phyloP scores from a whole-genome alignment of 768 basidiomycete genomes.

The Phlebiopsis gigantea region DNA sequence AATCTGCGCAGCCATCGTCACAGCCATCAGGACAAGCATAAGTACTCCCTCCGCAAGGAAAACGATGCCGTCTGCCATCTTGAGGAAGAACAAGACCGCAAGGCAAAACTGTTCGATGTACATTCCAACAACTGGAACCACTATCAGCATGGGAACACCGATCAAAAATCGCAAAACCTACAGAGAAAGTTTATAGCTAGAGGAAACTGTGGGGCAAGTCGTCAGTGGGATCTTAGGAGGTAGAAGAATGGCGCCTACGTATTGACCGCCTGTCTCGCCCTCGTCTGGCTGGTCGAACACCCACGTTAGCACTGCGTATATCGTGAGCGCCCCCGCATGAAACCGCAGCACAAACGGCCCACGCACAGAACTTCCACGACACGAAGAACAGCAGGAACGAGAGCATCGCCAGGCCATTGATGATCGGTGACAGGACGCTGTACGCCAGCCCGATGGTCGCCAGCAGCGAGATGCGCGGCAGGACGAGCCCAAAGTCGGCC shows the following conservation, averaged over 20 bases:
- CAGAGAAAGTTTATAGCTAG: conserved; percentile 47
- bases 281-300: conserved; percentile 50
- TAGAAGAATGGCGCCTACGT: conserved; percentile 22
- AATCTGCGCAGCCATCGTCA: conserved; percentile 43
- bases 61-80: conserved; percentile 29
- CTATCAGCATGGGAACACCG: neutral
- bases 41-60: conserved; percentile 42
- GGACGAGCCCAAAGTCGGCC: conserved; percentile 44
- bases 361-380: conserved; percentile 52
- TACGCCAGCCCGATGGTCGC: conserved; percentile 53
- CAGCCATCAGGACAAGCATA: conserved; percentile 53
- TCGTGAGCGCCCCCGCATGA: neutral
- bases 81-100: conserved; percentile 64
- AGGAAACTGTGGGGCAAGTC: conserved; percentile 25
- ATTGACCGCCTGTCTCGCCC: conserved; percentile 35
- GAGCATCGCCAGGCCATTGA: conserved; percentile 56
- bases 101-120: conserved; percentile 69
- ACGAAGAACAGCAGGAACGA: conserved; percentile 57
- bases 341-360: neutral
- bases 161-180: conserved; percentile 21
- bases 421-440: conserved; percentile 58
- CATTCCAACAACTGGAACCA: conserved; percentile 51
- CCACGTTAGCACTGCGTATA: conserved; percentile 37
- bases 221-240: neutral
- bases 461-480: conserved; percentile 47